These are phyloP conservation scores for Amaranthus cruentus DNA, from an alignment of 148 eudicot genomes.

Conservation along the genomic window DNA sequence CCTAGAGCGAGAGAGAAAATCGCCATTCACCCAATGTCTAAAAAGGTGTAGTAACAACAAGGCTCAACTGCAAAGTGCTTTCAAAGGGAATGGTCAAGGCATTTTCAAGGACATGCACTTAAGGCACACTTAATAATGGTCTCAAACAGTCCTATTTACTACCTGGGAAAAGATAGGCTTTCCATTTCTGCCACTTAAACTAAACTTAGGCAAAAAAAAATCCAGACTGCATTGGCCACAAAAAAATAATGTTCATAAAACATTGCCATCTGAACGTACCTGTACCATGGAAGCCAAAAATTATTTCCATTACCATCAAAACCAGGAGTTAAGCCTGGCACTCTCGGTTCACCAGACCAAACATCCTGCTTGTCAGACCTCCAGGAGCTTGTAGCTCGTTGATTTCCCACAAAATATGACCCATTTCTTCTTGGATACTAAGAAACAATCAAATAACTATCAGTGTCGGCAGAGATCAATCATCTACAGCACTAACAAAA, in stretches of 20 bases:
- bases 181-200: background rate
- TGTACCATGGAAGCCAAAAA: slow-evolving; percentile 30
- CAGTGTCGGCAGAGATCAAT: background rate
- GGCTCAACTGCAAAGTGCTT: too few relatives aligned
- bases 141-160: too few relatives aligned
- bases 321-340: slow-evolving; percentile 12
- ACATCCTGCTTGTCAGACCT: slow-evolving; percentile 13
- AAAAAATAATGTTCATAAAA: background rate
- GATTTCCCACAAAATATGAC: slow-evolving; percentile 5
- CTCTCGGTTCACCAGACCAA: slow-evolving; percentile 13
- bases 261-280: slow-evolving; percentile 4
- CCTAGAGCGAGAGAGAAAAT: background rate
- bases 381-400: slow-evolving; percentile 10
- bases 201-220: background rate
- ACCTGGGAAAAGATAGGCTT: too few relatives aligned
- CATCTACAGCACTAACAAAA: background rate
- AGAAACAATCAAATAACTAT: slow-evolving; percentile 7
- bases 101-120: too few relatives aligned
- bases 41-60: too few relatives aligned
- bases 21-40: too few relatives aligned
- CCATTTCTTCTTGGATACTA: slow-evolving; percentile 19
- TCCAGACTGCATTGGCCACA: background rate
- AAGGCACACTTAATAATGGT: too few relatives aligned
- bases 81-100: too few relatives aligned
- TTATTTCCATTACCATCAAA: slow-evolving; percentile 16